Evolutionary conservation across 176 grass and related monocot species (phyloP).

Genomic region (Aegilops sharonensis): DNA sequence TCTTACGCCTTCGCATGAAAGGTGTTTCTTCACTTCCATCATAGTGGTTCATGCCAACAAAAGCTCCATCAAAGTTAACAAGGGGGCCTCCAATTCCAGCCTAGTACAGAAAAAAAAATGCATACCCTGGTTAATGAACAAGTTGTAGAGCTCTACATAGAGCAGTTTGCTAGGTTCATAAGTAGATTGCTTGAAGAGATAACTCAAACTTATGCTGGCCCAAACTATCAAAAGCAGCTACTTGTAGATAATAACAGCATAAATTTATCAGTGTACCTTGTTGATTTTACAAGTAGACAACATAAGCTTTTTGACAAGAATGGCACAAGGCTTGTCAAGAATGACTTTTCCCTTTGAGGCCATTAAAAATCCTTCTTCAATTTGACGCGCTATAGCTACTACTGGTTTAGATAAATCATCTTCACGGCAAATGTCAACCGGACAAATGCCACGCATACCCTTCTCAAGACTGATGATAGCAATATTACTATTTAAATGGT

Average conservation of each 20-base stretch:
- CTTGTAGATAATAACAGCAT: neutral
- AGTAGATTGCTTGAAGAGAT: neutral
- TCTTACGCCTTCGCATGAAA: neutral
- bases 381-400: neutral
- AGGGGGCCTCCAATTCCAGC: neutral
- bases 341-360: neutral
- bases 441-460: neutral
- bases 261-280: neutral
- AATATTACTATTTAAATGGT: neutral
- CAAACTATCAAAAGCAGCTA: neutral
- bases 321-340: too few relatives aligned
- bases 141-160: neutral
- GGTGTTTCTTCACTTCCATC: neutral
- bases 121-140: neutral
- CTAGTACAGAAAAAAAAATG: neutral
- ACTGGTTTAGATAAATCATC: neutral
- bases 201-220: neutral
- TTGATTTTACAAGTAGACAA: neutral
- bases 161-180: neutral
- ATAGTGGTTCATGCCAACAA: conserved; percentile 5
- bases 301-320: too few relatives aligned
- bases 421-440: neutral
- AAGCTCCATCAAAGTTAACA: neutral
- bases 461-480: neutral
- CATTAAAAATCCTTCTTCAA: neutral